Evolutionary conservation across 805 yeast species (phyloP), one percentile per base, ranked within the genome.

Genomic region (Kuraishia molischiana): DNA sequence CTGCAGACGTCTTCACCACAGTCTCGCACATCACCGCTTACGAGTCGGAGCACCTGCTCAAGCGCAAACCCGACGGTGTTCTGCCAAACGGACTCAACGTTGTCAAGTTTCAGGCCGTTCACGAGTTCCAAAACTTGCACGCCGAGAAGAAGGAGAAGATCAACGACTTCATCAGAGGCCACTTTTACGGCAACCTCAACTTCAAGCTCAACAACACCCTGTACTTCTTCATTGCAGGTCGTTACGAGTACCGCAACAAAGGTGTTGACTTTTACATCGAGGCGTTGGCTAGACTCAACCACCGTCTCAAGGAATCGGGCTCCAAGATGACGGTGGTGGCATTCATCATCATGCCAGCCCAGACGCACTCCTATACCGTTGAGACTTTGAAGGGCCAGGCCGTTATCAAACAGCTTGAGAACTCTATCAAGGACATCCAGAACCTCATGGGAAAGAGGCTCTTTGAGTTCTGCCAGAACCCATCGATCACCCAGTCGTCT

Each of bases 1-100:
- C 92, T 11, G 86, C 95, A 5, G 98, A 90, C 58, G 98, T 90
- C 18, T 90, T 90, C 65, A 90, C 98, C 28, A 92, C 98, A 0
- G 98, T 90, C 9, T 85, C 95, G 9, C 95, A 90, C 54, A 92
- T 90, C 50, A 90, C 98, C n/a, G 97, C 97, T 2, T 84, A 77
- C 54, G 98, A 90, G 61, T 69, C 90, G 5, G 97, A 90, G 63
- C 94, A 89, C 58, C 67, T 90, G 59, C 70, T 90, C 48, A 92
- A 90, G 54, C 74, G 98, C 45, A 89, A 90, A 59, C 98, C 98
- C 1, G 98, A 90, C 55, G 98, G 98, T 3, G 97, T 90, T 18
- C 72, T 92, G 54, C 98, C 98, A 39, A 90, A 90, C 56, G 98
- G 98, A 19, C 70, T 90, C 44, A 90, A 90, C 56, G 97, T 90